Base-by-base conservation (phyloP, 805 yeast genomes). In the Clavispora phyllophila region DNA sequence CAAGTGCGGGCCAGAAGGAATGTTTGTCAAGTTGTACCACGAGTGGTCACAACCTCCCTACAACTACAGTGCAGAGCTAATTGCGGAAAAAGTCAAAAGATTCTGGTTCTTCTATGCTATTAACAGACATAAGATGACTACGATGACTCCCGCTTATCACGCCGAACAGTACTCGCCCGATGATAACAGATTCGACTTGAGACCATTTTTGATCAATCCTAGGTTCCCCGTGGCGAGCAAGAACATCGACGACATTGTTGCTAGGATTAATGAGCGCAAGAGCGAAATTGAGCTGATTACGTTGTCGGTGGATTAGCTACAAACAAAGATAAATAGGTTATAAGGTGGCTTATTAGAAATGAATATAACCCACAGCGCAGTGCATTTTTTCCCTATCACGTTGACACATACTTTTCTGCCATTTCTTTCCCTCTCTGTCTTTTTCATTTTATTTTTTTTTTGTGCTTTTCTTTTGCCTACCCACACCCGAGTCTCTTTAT, bases 121-220 rank as follows among this genome's bases (percentile, higher is more conserved):
- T 44, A 93, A 93, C 63, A 81, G 99, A 56, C 99, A 93, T 65
- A 93, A 93, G 66, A 93, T 87, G 81, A 93, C 99, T 1, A 90
- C 91, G n/a, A 75, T 90, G 61, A 93, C 99, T 0, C 99, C 99
- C 12, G 78, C 95, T 28, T 93, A 93, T 58, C 99, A 93, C 56
- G 99, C 99, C 0, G 99, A 93, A 62, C 95, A 87, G 57, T 93
- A 93, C 60, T 90, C 98, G 2, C 97, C 99, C 1, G 99, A 93
- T 63, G 99, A 93, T 63, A 93, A 93, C 61, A 75, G 99, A 55
- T 93, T 86, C 63, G 99, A 93, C 61, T 70, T 95, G 57, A 75
- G 99, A 53, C 99, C 99, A n/a, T 89, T 93, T 63, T 71, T 95
- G 60, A 87, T 93, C 44, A 81, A 87, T 53, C 97, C 98, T 23